A percentile compares a stretch with the other conserved stretches of the same genome.
Evolutionary conservation across 805 yeast species (phyloP).

Genomic region (Priceomyces haplophilus): DNA sequence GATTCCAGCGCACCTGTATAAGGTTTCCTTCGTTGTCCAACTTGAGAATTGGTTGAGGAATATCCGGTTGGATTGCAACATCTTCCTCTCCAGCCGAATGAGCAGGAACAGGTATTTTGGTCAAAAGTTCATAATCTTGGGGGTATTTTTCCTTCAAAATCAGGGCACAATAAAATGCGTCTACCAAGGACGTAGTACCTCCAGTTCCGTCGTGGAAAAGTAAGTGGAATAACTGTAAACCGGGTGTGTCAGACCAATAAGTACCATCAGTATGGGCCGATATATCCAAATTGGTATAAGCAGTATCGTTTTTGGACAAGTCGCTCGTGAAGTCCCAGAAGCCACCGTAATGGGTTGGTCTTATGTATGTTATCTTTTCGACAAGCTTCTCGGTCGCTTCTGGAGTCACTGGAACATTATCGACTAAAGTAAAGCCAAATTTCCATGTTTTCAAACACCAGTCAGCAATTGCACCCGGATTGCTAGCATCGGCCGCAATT

Average conservation of each 20-base stretch:
- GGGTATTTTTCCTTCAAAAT: conserved; percentile 46
- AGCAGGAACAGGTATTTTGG: conserved; percentile 55
- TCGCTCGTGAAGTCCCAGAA: conserved; percentile 78
- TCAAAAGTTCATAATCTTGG: conserved; percentile 48
- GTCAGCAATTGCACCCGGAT: conserved; percentile 46
- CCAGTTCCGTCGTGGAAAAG: conserved; percentile 63
- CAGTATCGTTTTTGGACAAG: conserved; percentile 64
- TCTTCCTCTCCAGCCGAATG: conserved; percentile 72
- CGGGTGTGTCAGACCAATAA: conserved; percentile 72
- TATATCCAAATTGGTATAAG: conserved; percentile 65
- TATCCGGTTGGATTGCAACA: conserved; percentile 57
- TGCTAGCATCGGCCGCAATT: conserved; percentile 31
- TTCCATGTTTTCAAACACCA: conserved; percentile 54
- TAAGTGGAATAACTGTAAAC: conserved; percentile 65
- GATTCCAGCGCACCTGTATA: conserved; percentile 68
- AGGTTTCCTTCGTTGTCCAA: conserved; percentile 50
- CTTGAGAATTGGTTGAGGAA: conserved; percentile 56
- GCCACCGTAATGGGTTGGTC: conserved; percentile 76
- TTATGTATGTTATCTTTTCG: conserved; percentile 54
- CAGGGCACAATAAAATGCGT: conserved; percentile 61
- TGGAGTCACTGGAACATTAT: conserved; percentile 58
- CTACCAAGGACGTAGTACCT: conserved; percentile 65
- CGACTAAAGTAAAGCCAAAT: conserved; percentile 61
- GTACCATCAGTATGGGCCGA: conserved; percentile 72
- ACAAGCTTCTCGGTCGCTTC: conserved; percentile 57